Evolutionary conservation across 352 stramenopile genomes (phyloP), one percentile per base, ranked within the genome.

Genomic region (Aphanomyces stellatus): DNA sequence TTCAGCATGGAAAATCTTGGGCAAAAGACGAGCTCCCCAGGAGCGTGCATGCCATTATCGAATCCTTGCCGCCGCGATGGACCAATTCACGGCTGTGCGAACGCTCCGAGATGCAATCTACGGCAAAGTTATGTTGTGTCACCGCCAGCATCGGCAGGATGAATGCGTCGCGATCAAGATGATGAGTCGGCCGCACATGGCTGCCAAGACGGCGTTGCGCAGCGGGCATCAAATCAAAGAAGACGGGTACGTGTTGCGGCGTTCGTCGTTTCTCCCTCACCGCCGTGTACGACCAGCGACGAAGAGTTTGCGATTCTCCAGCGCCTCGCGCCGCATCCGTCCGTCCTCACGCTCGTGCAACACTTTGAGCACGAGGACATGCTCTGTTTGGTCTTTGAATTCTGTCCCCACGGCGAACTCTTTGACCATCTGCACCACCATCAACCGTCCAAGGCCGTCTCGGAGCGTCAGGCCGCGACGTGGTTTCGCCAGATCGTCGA

Each of bases 121-220:
- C 69, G 79, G 79, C 22, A 69, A 73, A 8, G 75, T 87, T 35
- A 51, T 76, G 65, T 72, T 84, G 31, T 75, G 78, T 37, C 74
- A 72, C 35, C 75, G 79, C 59, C 70, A 72, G 10, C 24, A 51
- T 3, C 76, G 73, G 1, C 25, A 57, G 8, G 71, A 72, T 31
- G 60, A 59, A 4, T 63, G 76, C 27, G 83, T 79, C 53, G 80
- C 80, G 53, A 70, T 88, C 35, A 88, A 88, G 55, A 74, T 80
- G 66, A 88, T 88, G 80, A 87, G 80, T 60, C 57, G 83, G 34
- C 64, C 77, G 40, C 78, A 87, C 70, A 78, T 88, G 73, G 49
- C 62, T 25, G 71, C 72, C 15, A 76, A 69, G 8, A 78, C 73
- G 10, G 78, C 77, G 60, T 13, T 67, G 17, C 60, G 60, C 17